Conservation (phyloP, 345 rosid species). For the Kandelia obovata region DNA sequence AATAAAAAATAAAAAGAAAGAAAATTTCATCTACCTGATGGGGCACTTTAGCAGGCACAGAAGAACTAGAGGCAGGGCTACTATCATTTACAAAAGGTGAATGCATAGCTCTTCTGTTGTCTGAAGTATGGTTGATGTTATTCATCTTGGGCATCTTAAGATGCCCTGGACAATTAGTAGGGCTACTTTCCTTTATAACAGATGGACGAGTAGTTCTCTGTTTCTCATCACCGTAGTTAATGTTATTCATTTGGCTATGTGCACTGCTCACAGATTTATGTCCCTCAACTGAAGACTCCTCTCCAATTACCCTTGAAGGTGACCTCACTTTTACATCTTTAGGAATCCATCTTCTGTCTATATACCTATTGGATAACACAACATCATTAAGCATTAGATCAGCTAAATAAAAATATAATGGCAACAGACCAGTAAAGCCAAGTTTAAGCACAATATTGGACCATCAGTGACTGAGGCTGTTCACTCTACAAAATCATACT, state of each 20-base stretch:
- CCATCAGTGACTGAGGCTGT: constrained; percentile 15
- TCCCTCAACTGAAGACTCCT: constrained; percentile 24
- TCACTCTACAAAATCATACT: constrained; percentile 45
- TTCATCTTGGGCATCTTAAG: constrained; percentile 5
- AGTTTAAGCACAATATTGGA: constrained; percentile 8
- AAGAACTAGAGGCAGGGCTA: constrained; percentile 18
- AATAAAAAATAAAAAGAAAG: not conserved
- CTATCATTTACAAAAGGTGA: constrained; percentile 15
- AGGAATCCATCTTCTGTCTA: constrained; percentile 73
- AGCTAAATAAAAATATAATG: constrained; percentile 6
- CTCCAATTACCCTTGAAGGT: constrained; percentile 30
- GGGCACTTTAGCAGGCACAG: constrained; percentile 19
- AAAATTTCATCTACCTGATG: constrained; percentile 33
- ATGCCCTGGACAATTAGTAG: not conserved
- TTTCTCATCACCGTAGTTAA: not conserved
- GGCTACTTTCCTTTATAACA: not conserved
- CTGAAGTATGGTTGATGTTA: constrained; percentile 20
- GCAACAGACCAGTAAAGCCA: constrained; percentile 2
- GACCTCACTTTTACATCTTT: constrained; percentile 34
- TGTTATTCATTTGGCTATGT: constrained; percentile 4
- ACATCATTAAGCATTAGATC: constrained; percentile 3
- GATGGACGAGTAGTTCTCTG: constrained; percentile 2
- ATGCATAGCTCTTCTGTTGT: constrained; percentile 28
- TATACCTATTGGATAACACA: constrained; percentile 49
- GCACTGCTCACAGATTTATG: constrained; percentile 10